Conservation (phyloP, 2,329 filamentous ascomycete species). For the Cordyceps pruinosa region DNA sequence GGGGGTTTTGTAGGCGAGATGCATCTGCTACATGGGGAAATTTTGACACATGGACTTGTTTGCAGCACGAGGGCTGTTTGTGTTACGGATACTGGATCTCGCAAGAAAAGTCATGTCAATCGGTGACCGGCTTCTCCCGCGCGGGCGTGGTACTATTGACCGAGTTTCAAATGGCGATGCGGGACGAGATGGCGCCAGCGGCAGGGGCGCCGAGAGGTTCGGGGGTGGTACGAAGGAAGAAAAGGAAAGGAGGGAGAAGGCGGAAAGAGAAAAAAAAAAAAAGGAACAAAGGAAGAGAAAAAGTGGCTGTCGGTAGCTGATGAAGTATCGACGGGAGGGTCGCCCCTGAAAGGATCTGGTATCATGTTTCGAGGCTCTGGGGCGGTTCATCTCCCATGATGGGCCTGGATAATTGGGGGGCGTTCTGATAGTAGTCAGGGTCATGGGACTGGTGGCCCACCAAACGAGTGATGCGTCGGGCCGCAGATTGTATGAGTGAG, state of each 20-base stretch:
- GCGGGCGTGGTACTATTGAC: background rate
- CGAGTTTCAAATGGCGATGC: slow-evolving; percentile 2
- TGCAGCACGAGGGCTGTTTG: background rate
- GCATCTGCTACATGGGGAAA: background rate
- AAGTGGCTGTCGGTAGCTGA: background rate
- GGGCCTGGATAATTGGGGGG: background rate
- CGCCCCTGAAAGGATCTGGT: background rate
- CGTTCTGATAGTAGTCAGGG: too few species aligned
- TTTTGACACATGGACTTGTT: background rate
- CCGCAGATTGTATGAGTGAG: too few species aligned
- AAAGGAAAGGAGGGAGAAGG: background rate
- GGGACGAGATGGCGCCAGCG: background rate
- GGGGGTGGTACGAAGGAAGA: background rate
- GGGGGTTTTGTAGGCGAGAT: background rate
- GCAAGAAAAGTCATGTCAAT: background rate
- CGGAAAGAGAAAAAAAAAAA: background rate
- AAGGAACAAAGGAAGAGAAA: background rate
- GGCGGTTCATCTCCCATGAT: background rate
- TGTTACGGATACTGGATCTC: background rate
- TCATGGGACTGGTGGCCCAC: too few species aligned
- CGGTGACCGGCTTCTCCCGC: background rate
- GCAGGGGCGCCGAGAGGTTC: background rate
- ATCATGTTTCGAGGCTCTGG: background rate
- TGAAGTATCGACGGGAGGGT: background rate
- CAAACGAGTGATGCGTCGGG: too few species aligned